Conservation (phyloP, 1,139 yeast genomes). For the Komagataea norvegica region DNA sequence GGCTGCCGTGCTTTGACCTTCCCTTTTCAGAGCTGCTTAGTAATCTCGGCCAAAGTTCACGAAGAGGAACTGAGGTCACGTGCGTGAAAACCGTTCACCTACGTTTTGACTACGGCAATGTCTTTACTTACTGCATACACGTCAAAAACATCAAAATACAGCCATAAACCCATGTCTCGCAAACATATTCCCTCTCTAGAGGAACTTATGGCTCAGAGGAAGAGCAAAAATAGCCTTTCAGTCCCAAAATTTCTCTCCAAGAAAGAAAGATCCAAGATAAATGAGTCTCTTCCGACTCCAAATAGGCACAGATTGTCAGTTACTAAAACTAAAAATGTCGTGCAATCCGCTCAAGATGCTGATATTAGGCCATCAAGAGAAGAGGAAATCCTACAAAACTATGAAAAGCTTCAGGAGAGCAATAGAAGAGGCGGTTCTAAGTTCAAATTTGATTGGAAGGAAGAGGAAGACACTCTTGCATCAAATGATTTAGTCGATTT, state of each 20-base stretch:
- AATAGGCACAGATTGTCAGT: background rate
- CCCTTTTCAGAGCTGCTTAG: too few relatives aligned
- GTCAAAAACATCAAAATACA: too few relatives aligned
- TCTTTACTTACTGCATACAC: too few relatives aligned
- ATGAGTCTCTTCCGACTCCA: conserved; percentile 7
- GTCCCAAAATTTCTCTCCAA: conserved; percentile 48
- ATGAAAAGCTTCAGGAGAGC: conserved; percentile 1
- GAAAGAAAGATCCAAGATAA: conserved; percentile 38
- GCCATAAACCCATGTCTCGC: conserved; percentile 13
- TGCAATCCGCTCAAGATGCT: background rate
- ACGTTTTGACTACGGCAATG: too few relatives aligned
- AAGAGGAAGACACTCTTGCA: conserved; percentile 57
- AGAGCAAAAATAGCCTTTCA: conserved; percentile 22
- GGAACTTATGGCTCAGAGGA: conserved; percentile 35
- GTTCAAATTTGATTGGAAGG: conserved; percentile 70
- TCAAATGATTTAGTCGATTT: conserved; percentile 35
- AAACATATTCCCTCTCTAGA: conserved; percentile 35
- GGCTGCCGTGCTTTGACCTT: too few relatives aligned
- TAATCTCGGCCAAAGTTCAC: too few relatives aligned
- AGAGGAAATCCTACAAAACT: conserved; percentile 14
- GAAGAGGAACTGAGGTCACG: too few relatives aligned
- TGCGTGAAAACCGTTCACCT: too few relatives aligned
- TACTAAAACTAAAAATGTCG: background rate
- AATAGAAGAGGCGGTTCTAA: conserved; percentile 27
- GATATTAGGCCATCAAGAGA: conserved; percentile 5